Conservation (phyloP, 1,139 yeast genomes). For the Candida glucosophila region DNA sequence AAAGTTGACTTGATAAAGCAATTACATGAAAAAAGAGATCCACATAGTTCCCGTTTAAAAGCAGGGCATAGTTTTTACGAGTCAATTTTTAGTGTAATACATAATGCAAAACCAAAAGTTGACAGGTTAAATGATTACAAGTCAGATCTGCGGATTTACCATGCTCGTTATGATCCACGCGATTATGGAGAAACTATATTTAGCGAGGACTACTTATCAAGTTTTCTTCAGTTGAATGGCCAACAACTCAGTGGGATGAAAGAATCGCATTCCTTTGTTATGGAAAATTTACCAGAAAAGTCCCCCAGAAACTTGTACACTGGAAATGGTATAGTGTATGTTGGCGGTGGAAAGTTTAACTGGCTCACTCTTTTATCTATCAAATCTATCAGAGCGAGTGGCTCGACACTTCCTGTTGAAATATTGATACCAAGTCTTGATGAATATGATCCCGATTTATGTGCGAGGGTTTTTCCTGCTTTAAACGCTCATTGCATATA, state of each 20-base stretch:
- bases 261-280: slow-evolving; percentile 44
- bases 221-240: slow-evolving; percentile 44
- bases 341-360: slow-evolving; percentile 74
- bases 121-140: slow-evolving; percentile 25
- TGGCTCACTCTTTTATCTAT: slow-evolving; percentile 64
- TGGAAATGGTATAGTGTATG: slow-evolving; percentile 77
- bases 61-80: slow-evolving; percentile 25
- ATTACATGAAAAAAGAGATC: slow-evolving; percentile 7
- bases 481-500: slow-evolving; percentile 64
- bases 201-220: slow-evolving; percentile 40
- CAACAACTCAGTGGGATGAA: slow-evolving; percentile 40
- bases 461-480: slow-evolving; percentile 56
- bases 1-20: slow-evolving; percentile 9
- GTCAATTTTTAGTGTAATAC: slow-evolving; percentile 26
- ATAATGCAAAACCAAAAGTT: slow-evolving; percentile 30
- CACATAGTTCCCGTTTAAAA: slow-evolving; percentile 8
- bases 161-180: slow-evolving; percentile 39
- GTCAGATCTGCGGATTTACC: slow-evolving; percentile 33
- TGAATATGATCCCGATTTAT: slow-evolving; percentile 63
- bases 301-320: slow-evolving; percentile 41
- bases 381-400: slow-evolving; percentile 53
- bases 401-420: slow-evolving; percentile 66
- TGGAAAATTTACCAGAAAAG: slow-evolving; percentile 37
- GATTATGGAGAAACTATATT: slow-evolving; percentile 16
- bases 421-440: slow-evolving; percentile 61